Base-by-base conservation (phyloP, 1,284 basidiomycete genomes). In the Prillingera fragicola region DNA sequence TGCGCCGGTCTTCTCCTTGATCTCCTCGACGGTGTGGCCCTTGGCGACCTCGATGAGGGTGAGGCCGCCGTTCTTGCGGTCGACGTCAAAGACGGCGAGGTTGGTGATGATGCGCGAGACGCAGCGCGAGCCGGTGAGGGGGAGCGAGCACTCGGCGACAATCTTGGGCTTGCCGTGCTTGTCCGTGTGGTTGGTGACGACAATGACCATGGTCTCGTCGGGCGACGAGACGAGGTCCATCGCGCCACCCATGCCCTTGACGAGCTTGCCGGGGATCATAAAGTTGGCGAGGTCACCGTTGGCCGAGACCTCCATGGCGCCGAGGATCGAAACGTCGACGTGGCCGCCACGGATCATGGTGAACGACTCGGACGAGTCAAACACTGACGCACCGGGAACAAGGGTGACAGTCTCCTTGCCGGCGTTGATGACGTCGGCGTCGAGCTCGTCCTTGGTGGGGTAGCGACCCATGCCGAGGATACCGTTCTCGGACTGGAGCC, bases 281-380 rank as follows among this genome's bases (percentile, higher is more conserved):
- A 88, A 97, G 75, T 97, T 97, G 39, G 94, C 64, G 50, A 97
- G 84, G 66, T 97, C 91, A 48, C 92, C 94, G 18, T 82, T 82
- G 56, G 85, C 81, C 2, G 88, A 89, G 38, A 96, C 91, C 77
- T 97, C 84, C 82, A 97, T 89, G 3, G 92, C 79, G 33, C 83
- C 83, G 17, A 85, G 81, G 65, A 97, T 92, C 12, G 91, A 85
- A 41, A 95, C 86, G 63, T 97, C 83, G 48, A 97, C 82, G 70
- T 97, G 92, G 9, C 92, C 94, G 46, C 89, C 91, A 44, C 91
- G 84, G 71, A 95, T 92, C 88, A 95, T 95, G 27, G 85, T 85
- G 63, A 96, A 97, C 14, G 62, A 65, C 52, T 71, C 69, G 28
- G 63, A 62, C 17, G 67, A 69, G 49, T 71, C 92, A 63, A 97